phyloP scores from a whole-genome alignment of 2,329 filamentous ascomycete species.

The Botryotinia narcissicola region DNA sequence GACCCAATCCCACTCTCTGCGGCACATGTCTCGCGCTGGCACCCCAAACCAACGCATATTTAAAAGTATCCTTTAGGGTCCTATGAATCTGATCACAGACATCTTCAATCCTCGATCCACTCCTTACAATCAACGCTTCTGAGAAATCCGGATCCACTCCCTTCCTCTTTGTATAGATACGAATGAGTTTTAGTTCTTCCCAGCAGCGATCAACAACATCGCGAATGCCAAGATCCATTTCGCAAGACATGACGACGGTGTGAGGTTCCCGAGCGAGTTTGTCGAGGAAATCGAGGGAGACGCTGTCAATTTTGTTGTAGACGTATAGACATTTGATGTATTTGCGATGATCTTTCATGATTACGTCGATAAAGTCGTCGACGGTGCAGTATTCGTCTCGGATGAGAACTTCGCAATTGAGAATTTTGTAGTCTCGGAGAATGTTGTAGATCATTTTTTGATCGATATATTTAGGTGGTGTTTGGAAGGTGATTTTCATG shows the following conservation, averaged over 20 bases:
- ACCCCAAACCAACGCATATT: constrained; percentile 97
- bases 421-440: constrained; percentile 95
- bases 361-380: constrained; percentile 98
- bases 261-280: constrained; percentile 87
- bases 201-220: constrained; percentile 95
- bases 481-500: constrained; percentile 97
- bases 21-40: constrained; percentile 93
- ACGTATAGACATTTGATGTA: constrained; percentile 95
- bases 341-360: constrained; percentile 98
- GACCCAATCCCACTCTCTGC: constrained; percentile 83
- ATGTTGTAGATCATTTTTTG: constrained; percentile 99
- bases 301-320: constrained; percentile 99
- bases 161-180: constrained; percentile 96
- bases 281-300: constrained; percentile 91
- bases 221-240: constrained; percentile 86
- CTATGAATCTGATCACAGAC: constrained; percentile 95
- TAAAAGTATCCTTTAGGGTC: constrained; percentile 96
- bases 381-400: constrained; percentile 94
- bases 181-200: constrained; percentile 85
- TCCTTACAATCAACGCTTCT: constrained; percentile 90
- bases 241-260: constrained; percentile 96
- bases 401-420: constrained; percentile 94
- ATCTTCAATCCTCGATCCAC: constrained; percentile 87
- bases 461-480: constrained; percentile 85
- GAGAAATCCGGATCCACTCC: constrained; percentile 83